Conservation (phyloP, 2,329 filamentous ascomycete genomes). For the Sporothrix pallida region DNA sequence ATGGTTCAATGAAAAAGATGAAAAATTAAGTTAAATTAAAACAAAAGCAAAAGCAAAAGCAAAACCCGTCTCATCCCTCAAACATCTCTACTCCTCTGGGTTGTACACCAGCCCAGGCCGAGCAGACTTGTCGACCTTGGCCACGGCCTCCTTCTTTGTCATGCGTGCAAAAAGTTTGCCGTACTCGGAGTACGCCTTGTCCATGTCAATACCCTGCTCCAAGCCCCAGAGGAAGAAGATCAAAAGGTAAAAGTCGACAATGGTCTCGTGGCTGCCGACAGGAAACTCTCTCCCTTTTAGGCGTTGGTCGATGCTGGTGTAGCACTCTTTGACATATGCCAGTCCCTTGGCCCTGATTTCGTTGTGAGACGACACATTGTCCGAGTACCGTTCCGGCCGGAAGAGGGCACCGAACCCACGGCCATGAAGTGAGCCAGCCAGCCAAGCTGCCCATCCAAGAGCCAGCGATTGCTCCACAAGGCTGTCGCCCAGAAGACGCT, state of each 20-base stretch:
- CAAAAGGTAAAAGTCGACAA: conserved; percentile 1
- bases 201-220: conserved; percentile 14
- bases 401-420: neutral
- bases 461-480: neutral
- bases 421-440: conserved; percentile 1
- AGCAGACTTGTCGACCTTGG: conserved; percentile 1
- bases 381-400: neutral
- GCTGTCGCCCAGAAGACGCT: neutral
- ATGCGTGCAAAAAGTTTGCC: neutral
- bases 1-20: too few relatives aligned
- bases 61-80: neutral
- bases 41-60: neutral
- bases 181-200: neutral
- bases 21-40: neutral
- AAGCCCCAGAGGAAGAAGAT: conserved; percentile 11
- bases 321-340: conserved; percentile 9
- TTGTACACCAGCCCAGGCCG: neutral
- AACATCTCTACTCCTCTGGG: neutral
- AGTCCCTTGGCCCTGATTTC: neutral
- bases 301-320: neutral
- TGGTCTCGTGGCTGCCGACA: neutral
- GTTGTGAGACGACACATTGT: neutral
- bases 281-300: neutral
- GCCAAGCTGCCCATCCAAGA: neutral
- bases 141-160: conserved; percentile 3